A percentile compares a stretch with the other conserved stretches of the same genome.
Evolutionary conservation across 306 rosid genomes (phyloP).

Genomic region (Gastrolobium villosum): DNA sequence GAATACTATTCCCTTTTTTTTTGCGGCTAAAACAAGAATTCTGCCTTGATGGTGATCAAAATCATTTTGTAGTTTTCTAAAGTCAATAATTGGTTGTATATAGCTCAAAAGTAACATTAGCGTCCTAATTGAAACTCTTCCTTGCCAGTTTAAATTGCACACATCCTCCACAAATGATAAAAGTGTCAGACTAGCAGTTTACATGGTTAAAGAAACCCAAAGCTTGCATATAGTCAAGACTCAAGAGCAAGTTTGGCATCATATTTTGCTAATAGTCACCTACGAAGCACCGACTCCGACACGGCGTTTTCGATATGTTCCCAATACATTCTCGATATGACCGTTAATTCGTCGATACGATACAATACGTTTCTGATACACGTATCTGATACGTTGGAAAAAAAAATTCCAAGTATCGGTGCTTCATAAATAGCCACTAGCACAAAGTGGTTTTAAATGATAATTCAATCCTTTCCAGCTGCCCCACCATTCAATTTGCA

Average conservation of each 20-base stretch:
- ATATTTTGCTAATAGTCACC: conserved; percentile 4
- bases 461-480: conserved; percentile 1
- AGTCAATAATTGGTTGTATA: neutral
- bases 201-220: conserved; percentile 19
- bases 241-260: conserved; percentile 24
- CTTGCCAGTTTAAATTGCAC: neutral
- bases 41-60: conserved; percentile 4
- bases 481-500: conserved; percentile 27
- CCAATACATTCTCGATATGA: too few species aligned
- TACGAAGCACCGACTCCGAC: too few species aligned
- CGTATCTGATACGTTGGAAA: too few species aligned
- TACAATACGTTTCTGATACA: too few species aligned
- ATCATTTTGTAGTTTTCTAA: conserved; percentile 10
- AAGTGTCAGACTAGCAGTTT: conserved; percentile 26
- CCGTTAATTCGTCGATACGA: too few species aligned
- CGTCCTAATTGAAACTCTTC: conserved; percentile 23
- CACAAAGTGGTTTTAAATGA: conserved; percentile 27
- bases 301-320: too few species aligned
- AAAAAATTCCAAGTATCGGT: too few species aligned
- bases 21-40: conserved; percentile 9
- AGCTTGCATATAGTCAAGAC: conserved; percentile 12
- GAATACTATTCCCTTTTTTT: neutral
- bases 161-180: neutral
- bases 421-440: too few species aligned
- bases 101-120: neutral